phyloP scores from a whole-genome alignment of 2,329 filamentous ascomycete species.

The Scorias spongiosa region DNA sequence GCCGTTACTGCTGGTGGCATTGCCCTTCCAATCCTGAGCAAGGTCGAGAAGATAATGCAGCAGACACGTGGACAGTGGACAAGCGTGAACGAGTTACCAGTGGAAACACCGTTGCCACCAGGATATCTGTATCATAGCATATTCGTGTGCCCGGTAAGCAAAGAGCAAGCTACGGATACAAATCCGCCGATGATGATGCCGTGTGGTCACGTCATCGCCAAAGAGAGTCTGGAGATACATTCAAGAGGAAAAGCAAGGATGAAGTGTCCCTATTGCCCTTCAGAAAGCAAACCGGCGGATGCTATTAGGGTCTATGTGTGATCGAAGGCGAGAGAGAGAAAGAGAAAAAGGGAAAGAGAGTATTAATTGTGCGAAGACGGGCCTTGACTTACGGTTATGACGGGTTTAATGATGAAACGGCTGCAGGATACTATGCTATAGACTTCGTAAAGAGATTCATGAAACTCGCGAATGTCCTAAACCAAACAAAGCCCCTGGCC shows the following conservation, averaged over 20 bases:
- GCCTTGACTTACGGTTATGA: too few relatives aligned
- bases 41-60: conserved; percentile 75
- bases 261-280: conserved; percentile 94
- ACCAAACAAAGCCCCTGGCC: too few relatives aligned
- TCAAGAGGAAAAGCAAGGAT: conserved; percentile 58
- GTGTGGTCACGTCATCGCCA: conserved; percentile 85
- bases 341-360: too few relatives aligned
- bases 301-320: conserved; percentile 47
- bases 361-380: too few relatives aligned
- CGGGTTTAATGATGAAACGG: too few relatives aligned
- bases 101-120: conserved; percentile 50
- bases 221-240: conserved; percentile 65
- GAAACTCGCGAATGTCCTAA: too few relatives aligned
- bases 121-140: conserved; percentile 76
- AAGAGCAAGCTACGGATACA: conserved; percentile 82
- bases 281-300: conserved; percentile 63
- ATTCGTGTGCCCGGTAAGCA: conserved; percentile 93
- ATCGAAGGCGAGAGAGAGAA: not conserved
- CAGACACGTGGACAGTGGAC: conserved; percentile 92
- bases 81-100: conserved; percentile 71
- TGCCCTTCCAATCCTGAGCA: conserved; percentile 74
- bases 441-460: too few relatives aligned
- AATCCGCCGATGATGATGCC: conserved; percentile 97
- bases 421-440: too few relatives aligned
- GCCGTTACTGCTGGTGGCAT: conserved; percentile 86